Evolutionary conservation across 805 yeast species (phyloP).

Genomic region (Limtongia smithiae): DNA sequence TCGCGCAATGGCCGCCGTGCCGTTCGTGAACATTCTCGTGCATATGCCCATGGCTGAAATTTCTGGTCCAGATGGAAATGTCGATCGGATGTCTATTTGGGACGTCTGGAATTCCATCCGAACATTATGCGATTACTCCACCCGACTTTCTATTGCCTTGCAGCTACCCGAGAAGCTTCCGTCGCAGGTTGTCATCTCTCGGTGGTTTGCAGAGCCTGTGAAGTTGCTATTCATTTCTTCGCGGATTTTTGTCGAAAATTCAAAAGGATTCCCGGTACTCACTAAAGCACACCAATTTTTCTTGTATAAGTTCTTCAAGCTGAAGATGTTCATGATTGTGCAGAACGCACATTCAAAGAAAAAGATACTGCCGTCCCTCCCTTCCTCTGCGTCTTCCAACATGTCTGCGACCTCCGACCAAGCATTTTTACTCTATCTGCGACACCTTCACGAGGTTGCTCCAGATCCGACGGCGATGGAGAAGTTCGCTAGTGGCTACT

Average conservation of each 20-base stretch:
- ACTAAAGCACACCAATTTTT: conserved; percentile 54
- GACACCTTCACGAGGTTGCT: conserved; percentile 38
- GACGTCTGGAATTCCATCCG: conserved; percentile 70
- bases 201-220: conserved; percentile 71
- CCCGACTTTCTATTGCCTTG: conserved; percentile 62
- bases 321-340: conserved; percentile 45
- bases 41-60: conserved; percentile 33
- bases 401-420: conserved; percentile 8
- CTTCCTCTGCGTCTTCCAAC: background rate
- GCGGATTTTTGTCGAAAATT: conserved; percentile 55
- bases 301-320: conserved; percentile 45
- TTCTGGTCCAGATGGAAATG: background rate
- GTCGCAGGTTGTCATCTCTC: conserved; percentile 48
- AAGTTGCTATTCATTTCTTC: conserved; percentile 54
- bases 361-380: conserved; percentile 25
- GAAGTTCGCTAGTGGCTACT: conserved; percentile 38
- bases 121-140: conserved; percentile 51
- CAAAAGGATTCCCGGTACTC: conserved; percentile 61
- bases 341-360: conserved; percentile 49
- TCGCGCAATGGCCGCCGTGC: conserved; percentile 34
- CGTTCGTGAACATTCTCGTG: conserved; percentile 26
- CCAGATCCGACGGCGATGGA: conserved; percentile 37
- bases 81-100: conserved; percentile 61
- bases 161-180: conserved; percentile 64
- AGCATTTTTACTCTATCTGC: conserved; percentile 45